A percentile compares a stretch with the other conserved stretches of the same genome.
Evolutionary conservation across 345 rosid genomes (phyloP).

Genomic region (Hypericum androsaemum): DNA sequence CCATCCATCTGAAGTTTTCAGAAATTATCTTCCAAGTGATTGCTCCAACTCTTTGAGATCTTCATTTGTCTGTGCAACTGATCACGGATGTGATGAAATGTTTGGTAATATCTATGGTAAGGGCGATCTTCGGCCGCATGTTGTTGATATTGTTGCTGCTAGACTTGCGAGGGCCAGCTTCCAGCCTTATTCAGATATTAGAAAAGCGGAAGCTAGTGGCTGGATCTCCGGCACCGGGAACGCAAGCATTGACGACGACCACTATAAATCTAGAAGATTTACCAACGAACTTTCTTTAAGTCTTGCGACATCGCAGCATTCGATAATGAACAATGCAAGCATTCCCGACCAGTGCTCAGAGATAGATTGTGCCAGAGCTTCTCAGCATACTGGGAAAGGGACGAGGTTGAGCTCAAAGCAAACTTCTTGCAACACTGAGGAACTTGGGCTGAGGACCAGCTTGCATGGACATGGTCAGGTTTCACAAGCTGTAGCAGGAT

Average conservation of each 20-base stretch:
- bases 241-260: conserved; percentile 17
- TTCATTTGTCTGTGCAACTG: conserved; percentile 21
- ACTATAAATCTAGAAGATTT: conserved; percentile 22
- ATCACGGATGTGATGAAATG: conserved; percentile 25
- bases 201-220: conserved; percentile 26
- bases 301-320: conserved; percentile 49
- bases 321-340: conserved; percentile 18
- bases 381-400: conserved; percentile 24
- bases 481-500: conserved; percentile 41
- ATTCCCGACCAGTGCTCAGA: conserved; percentile 53
- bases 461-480: conserved; percentile 28
- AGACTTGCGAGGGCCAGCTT: conserved; percentile 28
- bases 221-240: conserved; percentile 34
- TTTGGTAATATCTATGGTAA: conserved; percentile 21
- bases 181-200: conserved; percentile 30
- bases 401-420: conserved; percentile 41
- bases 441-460: conserved; percentile 38
- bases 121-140: conserved; percentile 23
- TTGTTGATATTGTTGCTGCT: conserved; percentile 26
- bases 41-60: conserved; percentile 22
- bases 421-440: conserved; percentile 42
- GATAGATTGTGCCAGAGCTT: conserved; percentile 25
- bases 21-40: conserved; percentile 17
- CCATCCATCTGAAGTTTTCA: conserved; percentile 26
- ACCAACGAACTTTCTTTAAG: conserved; percentile 67